These are phyloP conservation scores for Amaranthus palmeri DNA, from an alignment of 148 eudicot species.

Conservation along the genomic window DNA sequence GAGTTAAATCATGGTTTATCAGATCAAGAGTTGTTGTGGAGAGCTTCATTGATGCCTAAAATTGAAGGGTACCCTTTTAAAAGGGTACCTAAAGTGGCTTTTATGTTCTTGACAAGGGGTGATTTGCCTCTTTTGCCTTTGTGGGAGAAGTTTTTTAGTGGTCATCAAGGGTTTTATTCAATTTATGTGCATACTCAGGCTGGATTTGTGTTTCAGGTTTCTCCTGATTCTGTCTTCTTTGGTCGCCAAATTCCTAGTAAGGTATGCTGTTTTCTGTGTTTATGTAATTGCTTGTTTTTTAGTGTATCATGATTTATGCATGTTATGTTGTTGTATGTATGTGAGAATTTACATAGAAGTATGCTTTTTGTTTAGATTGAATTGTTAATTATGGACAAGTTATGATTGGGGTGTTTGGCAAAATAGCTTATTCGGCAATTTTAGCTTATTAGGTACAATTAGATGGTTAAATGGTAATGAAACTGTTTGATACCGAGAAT, in stretches of 20 bases:
- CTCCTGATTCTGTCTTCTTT: slow-evolving; percentile 9
- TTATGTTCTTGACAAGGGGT: slow-evolving; percentile 13
- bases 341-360: too few species aligned
- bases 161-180: neutral
- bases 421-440: too few species aligned
- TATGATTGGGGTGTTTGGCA: too few species aligned
- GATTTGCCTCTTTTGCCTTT: slow-evolving; percentile 9
- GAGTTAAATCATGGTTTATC: neutral
- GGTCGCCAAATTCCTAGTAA: slow-evolving; percentile 14
- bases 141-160: slow-evolving; percentile 10
- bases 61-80: slow-evolving; percentile 8
- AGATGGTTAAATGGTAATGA: too few species aligned
- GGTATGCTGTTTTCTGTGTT: neutral
- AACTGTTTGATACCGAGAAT: too few species aligned
- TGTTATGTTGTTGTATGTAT: too few species aligned
- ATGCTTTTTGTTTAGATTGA: too few species aligned
- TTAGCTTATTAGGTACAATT: too few species aligned
- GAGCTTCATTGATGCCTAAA: slow-evolving; percentile 8
- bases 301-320: too few species aligned
- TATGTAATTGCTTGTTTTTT: neutral
- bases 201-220: slow-evolving; percentile 4
- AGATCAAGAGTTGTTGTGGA: slow-evolving; percentile 10
- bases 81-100: slow-evolving; percentile 11
- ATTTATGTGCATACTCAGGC: slow-evolving; percentile 2
- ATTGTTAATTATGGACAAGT: too few species aligned